Evolutionary conservation across 768 basidiomycete genomes (phyloP), one percentile per base, ranked within the genome.

Genomic region (Boletus bicolor): DNA sequence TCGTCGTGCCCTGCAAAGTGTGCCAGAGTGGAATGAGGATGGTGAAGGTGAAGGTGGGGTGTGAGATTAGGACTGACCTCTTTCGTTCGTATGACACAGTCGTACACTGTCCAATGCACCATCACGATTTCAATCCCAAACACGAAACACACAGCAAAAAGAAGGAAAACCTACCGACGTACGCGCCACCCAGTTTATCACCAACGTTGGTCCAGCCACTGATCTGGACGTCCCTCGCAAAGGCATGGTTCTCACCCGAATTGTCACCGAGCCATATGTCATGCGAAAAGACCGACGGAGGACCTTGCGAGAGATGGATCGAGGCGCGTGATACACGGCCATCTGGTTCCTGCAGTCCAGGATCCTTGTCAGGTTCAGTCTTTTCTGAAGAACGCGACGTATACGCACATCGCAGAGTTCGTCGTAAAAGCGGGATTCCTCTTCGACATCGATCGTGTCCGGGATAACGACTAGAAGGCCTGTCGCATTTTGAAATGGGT

Each of bases 201-300:
- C 87, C 87, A 7, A 90, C 87, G 58, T 77, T 83, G 17, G 82
- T 85, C 87, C 87, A 89, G 0, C 87, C 88, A 10, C 74, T 75
- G 19, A 89, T 84, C 47, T 75, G 75, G 4, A 89, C 86, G 64
- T 83, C 81, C 49, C 82, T 78, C 4, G 88, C 82, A 62, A 90
- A 89, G 2, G 79, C 75, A 0, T 68, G 65, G 46, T 79, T 80
- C 52, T 77, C 75, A 0, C 82, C 82, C 0, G 75, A 76, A 54
- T 82, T 82, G 57, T 89, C 86, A 0, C 77, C 81, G 8, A 89
- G 75, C 79, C 83, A 89, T 26, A 89, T 90, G 44, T 88, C 87
- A 14, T 75, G 77, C 0, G 85, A 86, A 64, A 85, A 83, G 19
- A 88, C 70, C 0, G 85, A 87, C 7, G 81, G 78, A 5, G 80